Evolutionary conservation across 768 basidiomycete genomes (phyloP).

Genomic region (Leccinum olivaceopallidum): DNA sequence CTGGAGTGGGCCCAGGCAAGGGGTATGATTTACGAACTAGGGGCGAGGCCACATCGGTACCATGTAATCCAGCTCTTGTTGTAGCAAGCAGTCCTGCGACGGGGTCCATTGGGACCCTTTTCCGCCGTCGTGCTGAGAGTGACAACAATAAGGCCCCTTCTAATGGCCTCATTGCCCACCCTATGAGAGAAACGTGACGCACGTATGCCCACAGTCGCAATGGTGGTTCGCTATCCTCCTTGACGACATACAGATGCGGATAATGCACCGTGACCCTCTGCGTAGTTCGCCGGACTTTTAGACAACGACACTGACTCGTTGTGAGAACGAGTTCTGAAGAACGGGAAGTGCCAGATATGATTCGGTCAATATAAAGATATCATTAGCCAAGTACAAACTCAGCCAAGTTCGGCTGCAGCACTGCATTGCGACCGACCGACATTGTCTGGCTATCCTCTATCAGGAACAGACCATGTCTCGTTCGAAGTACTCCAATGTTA

Average conservation of each 20-base stretch:
- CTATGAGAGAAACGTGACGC: no score
- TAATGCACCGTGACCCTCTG: conserved; percentile 75
- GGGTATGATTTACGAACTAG: no score
- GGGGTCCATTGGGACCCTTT: no score
- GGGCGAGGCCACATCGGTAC: no score
- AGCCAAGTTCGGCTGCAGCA: conserved; percentile 72
- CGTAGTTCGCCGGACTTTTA: conserved; percentile 92
- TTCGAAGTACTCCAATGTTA: conserved; percentile 82
- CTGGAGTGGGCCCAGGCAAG: no score
- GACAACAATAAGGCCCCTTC: no score
- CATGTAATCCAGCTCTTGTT: no score
- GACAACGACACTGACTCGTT: conserved; percentile 89
- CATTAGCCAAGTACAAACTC: no score
- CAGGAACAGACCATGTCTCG: conserved; percentile 87
- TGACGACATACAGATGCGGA: conserved; percentile 94
- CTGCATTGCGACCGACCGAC: conserved; percentile 76
- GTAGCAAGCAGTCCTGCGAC: no score
- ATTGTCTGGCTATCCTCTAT: conserved; percentile 98
- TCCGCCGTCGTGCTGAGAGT: no score
- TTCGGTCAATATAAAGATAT: conserved; percentile 30
- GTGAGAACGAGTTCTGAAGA: conserved; percentile 60
- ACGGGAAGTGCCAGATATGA: no score
- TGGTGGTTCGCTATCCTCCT: conserved; percentile 96
- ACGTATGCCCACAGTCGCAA: conserved; percentile 89
- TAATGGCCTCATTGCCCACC: no score